A percentile compares a stretch with the other conserved stretches of the same genome.
These are phyloP conservation scores for Eucalyptus cloeziana DNA, from an alignment of 345 rosid genomes.

Conservation along the genomic window DNA sequence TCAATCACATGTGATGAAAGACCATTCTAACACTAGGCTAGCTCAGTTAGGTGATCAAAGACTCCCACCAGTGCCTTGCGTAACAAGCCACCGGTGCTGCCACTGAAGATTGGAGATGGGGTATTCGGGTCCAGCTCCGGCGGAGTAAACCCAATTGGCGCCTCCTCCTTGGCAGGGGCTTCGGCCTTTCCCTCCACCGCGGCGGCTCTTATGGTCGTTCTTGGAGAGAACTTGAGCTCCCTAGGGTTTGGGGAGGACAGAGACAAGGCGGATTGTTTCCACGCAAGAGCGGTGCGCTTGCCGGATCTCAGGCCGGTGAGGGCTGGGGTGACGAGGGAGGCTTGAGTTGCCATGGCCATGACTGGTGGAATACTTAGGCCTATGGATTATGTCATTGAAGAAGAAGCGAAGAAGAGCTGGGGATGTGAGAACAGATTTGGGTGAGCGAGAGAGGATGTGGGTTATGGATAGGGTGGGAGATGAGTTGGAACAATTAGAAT, in stretches of 20 bases:
- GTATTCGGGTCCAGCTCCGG: constrained; percentile 76
- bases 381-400: not conserved
- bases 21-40: not conserved
- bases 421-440: not conserved
- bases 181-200: constrained; percentile 22
- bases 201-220: constrained; percentile 23
- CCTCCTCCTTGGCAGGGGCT: constrained; percentile 29
- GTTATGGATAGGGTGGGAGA: constrained; percentile 27
- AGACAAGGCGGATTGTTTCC: constrained; percentile 22
- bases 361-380: not conserved
- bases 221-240: constrained; percentile 20
- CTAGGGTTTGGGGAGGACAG: constrained; percentile 12
- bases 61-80: constrained; percentile 56
- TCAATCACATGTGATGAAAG: not conserved
- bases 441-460: not conserved
- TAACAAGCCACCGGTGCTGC: constrained; percentile 77
- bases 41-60: not conserved
- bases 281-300: constrained; percentile 20
- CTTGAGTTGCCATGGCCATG: constrained; percentile 57
- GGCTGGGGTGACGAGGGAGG: constrained; percentile 47
- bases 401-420: not conserved
- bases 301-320: constrained; percentile 31
- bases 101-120: constrained; percentile 88
- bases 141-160: constrained; percentile 82
- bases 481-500: constrained; percentile 21